phyloP scores from a whole-genome alignment of 805 yeast genomes.

The Candida boleticola region DNA sequence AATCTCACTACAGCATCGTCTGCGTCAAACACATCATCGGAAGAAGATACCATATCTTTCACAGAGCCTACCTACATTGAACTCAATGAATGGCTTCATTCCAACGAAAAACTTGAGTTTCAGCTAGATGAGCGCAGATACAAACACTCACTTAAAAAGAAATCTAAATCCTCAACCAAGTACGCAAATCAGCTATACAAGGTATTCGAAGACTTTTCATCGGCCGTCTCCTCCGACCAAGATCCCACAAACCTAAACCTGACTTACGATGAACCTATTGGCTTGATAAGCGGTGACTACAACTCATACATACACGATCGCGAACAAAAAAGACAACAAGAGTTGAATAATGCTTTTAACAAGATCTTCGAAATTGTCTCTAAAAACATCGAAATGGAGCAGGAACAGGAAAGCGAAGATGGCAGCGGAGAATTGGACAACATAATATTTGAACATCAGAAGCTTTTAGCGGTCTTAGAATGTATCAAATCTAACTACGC shows the following conservation, averaged over 20 bases:
- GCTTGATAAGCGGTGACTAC: constrained; percentile 22
- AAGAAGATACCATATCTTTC: constrained; percentile 5
- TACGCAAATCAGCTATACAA: constrained; percentile 53
- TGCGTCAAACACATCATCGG: constrained; percentile 2
- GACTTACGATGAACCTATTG: constrained; percentile 23
- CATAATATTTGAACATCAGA: constrained; percentile 27
- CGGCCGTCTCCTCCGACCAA: neutral
- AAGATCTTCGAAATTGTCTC: constrained; percentile 27
- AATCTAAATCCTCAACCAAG: constrained; percentile 26
- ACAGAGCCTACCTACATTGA: constrained; percentile 26
- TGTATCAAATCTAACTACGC: constrained; percentile 57
- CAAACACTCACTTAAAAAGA: constrained; percentile 30
- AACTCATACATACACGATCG: constrained; percentile 8
- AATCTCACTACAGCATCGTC: neutral
- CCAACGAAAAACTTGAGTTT: constrained; percentile 32
- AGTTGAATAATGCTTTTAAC: constrained; percentile 25
- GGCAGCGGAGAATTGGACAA: no score
- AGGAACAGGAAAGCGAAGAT: constrained; percentile 24
- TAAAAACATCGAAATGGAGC: constrained; percentile 18
- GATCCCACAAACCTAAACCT: neutral
- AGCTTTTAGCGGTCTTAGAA: constrained; percentile 51
- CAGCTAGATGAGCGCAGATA: constrained; percentile 45
- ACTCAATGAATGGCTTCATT: constrained; percentile 47
- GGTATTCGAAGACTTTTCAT: constrained; percentile 40
- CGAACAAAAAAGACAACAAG: constrained; percentile 8